phyloP scores from a whole-genome alignment of 768 basidiomycete species.

The Tricholoma sp. region DNA sequence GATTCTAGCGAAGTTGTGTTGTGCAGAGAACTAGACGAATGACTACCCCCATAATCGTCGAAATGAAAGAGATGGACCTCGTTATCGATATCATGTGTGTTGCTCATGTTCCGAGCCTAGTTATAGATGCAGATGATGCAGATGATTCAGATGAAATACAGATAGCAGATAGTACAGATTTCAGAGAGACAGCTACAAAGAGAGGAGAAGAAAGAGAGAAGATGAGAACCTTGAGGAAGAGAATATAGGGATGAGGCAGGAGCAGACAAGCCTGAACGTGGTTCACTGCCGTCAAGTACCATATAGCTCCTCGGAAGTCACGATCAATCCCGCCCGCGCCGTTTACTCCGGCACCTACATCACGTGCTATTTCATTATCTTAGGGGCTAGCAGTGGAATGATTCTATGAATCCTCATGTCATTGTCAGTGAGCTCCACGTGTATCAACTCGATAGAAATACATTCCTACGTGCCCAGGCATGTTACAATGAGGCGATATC shows the following conservation, averaged over 20 bases:
- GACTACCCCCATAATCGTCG: slow-evolving; percentile 33
- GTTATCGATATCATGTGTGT: slow-evolving; percentile 49
- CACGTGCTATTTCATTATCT: neutral
- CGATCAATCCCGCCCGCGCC: neutral
- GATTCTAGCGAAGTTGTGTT: slow-evolving; percentile 6
- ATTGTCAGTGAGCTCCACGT: too few relatives aligned
- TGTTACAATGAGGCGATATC: too few relatives aligned
- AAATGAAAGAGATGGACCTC: slow-evolving; percentile 47
- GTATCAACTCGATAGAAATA: too few relatives aligned
- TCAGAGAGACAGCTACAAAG: slow-evolving; percentile 5
- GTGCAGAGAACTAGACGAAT: slow-evolving; percentile 2
- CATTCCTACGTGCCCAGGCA: too few relatives aligned
- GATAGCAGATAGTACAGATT: slow-evolving; percentile 1
- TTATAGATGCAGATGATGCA: too few relatives aligned
- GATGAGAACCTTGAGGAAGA: slow-evolving; percentile 8
- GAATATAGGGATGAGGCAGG: slow-evolving; percentile 7
- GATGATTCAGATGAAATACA: neutral
- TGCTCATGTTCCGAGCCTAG: slow-evolving; percentile 21
- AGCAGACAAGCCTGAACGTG: slow-evolving; percentile 21
- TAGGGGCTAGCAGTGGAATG: too few relatives aligned
- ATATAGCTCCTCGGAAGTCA: neutral
- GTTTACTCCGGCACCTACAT: neutral
- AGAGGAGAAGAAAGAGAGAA: slow-evolving; percentile 15
- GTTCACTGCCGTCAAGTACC: slow-evolving; percentile 25
- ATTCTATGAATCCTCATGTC: too few relatives aligned